Base-by-base conservation (phyloP, 140 eudicot genomes). In the Erigeron philadelphicus region DNA sequence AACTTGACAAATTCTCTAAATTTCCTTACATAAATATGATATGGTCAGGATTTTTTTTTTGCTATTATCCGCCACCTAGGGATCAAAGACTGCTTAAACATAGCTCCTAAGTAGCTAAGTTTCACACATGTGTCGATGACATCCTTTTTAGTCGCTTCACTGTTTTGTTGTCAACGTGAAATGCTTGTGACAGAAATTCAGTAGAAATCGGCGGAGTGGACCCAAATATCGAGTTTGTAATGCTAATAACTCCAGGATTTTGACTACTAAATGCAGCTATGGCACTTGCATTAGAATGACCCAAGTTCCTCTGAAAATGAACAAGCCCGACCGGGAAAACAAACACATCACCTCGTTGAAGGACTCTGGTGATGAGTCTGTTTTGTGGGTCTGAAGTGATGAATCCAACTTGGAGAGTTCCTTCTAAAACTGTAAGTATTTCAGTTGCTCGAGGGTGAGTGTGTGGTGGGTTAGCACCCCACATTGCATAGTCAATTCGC, bases 401-500 rank as follows among this genome's bases (percentile, higher is more conserved):
- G 67, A 79, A 79, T 11, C 83, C 83, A 54, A 79, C 83, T 75
- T 79, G 76, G 9, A 81, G 72, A 11, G 79, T 65, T 46, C 84
- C 84, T 52, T 81, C 81, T 9, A 81, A 9, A 66, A 81, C 76
- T 7, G 78, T 72, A 15, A 81, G 46, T 21, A 81, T 52, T 52
- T 81, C 85, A 8, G 85, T 81, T 48, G 85, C 85, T 44, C 85
- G 70, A 42, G 85, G 85, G 61, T 81, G 82, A 6, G 73, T 76
- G 72, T 81, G 85, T 50, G 82, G 85, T 12, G 84, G 84, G 74
- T 76, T 76, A 4, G 77, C 61, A n/a, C 84, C 84, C 67, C 74
- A 76, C 9, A 74, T 13, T 44, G 81, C 81, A 13, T 70, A 80
- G 78, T 80, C 84, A 2, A 80, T 55, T 12, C 84, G 75, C 21